Evolutionary conservation across 257 asterid species (phyloP), one percentile per base, ranked within the genome.

Genomic region (Salvia hispanica): DNA sequence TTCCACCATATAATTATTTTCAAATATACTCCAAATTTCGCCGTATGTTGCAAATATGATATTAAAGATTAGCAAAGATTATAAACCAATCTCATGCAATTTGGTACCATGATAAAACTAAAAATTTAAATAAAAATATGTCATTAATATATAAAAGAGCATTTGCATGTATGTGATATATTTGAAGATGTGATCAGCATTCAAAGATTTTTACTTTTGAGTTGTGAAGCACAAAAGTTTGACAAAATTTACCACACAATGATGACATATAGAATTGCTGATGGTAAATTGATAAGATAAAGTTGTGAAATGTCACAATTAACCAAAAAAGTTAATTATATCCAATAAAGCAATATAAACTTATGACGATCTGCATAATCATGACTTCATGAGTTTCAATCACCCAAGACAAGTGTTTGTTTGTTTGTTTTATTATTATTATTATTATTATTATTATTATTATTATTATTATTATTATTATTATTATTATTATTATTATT

Each of bases 181-280:
- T 18, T 34, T 34, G 6, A 51, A 51, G 5, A 51, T 51, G 57
- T 15, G 5, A 18, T 11, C 61, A 65, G 37, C 42, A 54, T 67
- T 55, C 61, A 65, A 34, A 37, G 39, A 21, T 33, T 33, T 6
- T 18, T 9, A 51, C 54, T 67, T 67, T 67, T 67, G 64, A 25
- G 72, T 40, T 67, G 72, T 67, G 72, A 67, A 28, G 72, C 63
- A 54, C 13, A 67, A 25, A 6, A 54, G n/a, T 66, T 66, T 54
- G 72, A 54, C 72, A 42, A 54, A 67, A 21, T 25, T 34, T 54
- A 47, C 11, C 39, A 13, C 64, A 9, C 28, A 66, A 67, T 67
- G 42, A 54, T 42, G 63, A 67, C 62, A 21, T 2, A 13, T 39
- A 13, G 18, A 4, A 64, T 31, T 18, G 48, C 48, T 33, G 16